Evolutionary conservation across 768 basidiomycete species (phyloP).

Genomic region (Boletus coccyginus): DNA sequence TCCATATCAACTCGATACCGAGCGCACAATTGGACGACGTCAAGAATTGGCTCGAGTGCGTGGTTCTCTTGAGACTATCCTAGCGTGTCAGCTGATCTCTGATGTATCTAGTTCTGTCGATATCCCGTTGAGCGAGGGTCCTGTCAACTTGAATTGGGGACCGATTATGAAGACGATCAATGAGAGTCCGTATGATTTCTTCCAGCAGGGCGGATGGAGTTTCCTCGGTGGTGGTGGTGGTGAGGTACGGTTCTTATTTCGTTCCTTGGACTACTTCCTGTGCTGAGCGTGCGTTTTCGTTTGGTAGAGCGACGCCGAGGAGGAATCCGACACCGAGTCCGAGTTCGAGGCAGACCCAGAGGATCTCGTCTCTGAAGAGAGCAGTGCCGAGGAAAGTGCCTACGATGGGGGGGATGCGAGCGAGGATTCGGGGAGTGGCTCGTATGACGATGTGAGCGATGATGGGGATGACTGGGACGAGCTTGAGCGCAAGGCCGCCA

Average conservation of each 20-base stretch:
- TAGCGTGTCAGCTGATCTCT: neutral
- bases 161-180: slow-evolving; percentile 99
- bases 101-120: slow-evolving; percentile 78
- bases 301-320: slow-evolving; percentile 56
- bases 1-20: slow-evolving; percentile 97
- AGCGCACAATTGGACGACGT: slow-evolving; percentile 90
- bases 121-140: slow-evolving; percentile 91
- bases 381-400: slow-evolving; percentile 53
- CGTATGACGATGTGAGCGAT: slow-evolving; percentile 62
- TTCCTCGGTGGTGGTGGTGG: slow-evolving; percentile 70
- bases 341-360: slow-evolving; percentile 57
- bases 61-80: slow-evolving; percentile 5
- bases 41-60: slow-evolving; percentile 98
- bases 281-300: slow-evolving; percentile 38
- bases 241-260: slow-evolving; percentile 48
- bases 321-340: slow-evolving; percentile 64
- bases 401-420: slow-evolving; percentile 53
- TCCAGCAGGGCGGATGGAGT: slow-evolving; percentile 98
- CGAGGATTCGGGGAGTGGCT: slow-evolving; percentile 61
- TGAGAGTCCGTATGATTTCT: slow-evolving; percentile 93
- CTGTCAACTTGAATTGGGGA: slow-evolving; percentile 97
- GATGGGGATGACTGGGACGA: slow-evolving; percentile 96
- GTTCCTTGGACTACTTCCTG: neutral
- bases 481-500: slow-evolving; percentile 86
- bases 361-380: slow-evolving; percentile 40